Conservation (phyloP, 1,284 basidiomycete genomes). For the Austroboletus rostrupii region DNA sequence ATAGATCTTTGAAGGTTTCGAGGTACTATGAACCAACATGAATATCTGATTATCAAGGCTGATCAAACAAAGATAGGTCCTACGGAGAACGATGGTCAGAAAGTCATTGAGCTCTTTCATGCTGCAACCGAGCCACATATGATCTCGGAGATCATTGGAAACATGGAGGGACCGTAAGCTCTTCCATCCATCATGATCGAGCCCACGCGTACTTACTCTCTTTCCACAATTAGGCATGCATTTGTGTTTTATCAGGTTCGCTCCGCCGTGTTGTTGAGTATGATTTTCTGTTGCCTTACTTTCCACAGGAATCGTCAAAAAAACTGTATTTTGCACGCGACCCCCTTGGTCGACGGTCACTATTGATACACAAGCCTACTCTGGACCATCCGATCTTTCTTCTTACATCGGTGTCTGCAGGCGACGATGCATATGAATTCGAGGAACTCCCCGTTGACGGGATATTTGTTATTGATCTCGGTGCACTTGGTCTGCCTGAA, state of each 20-base stretch:
- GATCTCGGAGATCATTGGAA: conserved; percentile 50
- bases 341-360: conserved; percentile 86
- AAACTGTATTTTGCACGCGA: conserved; percentile 81
- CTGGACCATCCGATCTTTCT: conserved; percentile 48
- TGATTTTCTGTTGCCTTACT: conserved; percentile 7
- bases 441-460: conserved; percentile 62
- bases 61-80: conserved; percentile 38
- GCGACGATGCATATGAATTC: conserved; percentile 41
- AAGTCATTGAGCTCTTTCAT: conserved; percentile 55
- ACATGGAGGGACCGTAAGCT: conserved; percentile 85
- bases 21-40: conserved; percentile 37
- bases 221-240: conserved; percentile 59
- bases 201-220: neutral
- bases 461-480: conserved; percentile 53
- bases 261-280: conserved; percentile 30
- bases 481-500: conserved; percentile 18
- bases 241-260: conserved; percentile 76
- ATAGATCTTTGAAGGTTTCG: conserved; percentile 75
- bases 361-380: conserved; percentile 66
- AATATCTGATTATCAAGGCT: neutral
- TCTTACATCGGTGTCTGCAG: conserved; percentile 64
- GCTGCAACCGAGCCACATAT: conserved; percentile 37
- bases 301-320: conserved; percentile 38
- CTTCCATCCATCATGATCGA: neutral
- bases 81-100: conserved; percentile 76